A percentile compares a stretch with the other conserved stretches of the same genome.
These are phyloP conservation scores for Citrullus amarus DNA, from an alignment of 306 rosid species.

Conservation along the genomic window DNA sequence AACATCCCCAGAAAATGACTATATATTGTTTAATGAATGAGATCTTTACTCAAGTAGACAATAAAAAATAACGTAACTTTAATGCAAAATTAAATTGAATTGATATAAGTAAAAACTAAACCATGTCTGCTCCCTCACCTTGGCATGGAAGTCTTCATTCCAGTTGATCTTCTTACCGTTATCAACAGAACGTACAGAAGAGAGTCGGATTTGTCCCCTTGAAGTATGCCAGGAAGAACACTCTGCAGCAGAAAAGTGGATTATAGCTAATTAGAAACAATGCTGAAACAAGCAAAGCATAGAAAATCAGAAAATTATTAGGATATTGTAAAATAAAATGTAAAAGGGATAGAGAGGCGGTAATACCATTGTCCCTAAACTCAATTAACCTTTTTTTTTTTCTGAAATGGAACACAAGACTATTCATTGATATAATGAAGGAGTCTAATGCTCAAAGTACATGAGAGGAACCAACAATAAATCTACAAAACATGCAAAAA, in stretches of 20 bases:
- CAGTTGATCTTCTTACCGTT: slow-evolving; percentile 96
- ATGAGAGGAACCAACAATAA: too few species aligned
- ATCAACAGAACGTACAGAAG: slow-evolving; percentile 94
- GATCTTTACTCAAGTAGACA: neutral
- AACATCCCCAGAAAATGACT: neutral
- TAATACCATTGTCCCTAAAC: neutral
- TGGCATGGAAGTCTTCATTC: slow-evolving; percentile 94
- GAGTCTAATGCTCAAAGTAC: too few species aligned
- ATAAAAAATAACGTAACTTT: neutral
- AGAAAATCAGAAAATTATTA: neutral
- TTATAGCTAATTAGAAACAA: neutral
- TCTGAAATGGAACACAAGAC: too few species aligned
- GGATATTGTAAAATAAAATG: neutral
- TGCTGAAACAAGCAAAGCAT: neutral
- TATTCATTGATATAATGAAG: too few species aligned
- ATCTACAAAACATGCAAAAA: too few species aligned
- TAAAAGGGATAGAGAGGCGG: neutral
- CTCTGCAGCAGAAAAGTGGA: slow-evolving; percentile 43
- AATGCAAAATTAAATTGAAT: neutral
- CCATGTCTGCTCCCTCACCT: slow-evolving; percentile 38
- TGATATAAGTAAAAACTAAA: slow-evolving; percentile 7
- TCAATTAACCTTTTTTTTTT: neutral
- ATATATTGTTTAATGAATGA: neutral
- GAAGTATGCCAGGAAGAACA: slow-evolving; percentile 97
- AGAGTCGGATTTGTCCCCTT: slow-evolving; percentile 96